These are phyloP conservation scores for Conticribra guillardii DNA, from an alignment of 108 stramenopile species.

Conservation along the genomic window DNA sequence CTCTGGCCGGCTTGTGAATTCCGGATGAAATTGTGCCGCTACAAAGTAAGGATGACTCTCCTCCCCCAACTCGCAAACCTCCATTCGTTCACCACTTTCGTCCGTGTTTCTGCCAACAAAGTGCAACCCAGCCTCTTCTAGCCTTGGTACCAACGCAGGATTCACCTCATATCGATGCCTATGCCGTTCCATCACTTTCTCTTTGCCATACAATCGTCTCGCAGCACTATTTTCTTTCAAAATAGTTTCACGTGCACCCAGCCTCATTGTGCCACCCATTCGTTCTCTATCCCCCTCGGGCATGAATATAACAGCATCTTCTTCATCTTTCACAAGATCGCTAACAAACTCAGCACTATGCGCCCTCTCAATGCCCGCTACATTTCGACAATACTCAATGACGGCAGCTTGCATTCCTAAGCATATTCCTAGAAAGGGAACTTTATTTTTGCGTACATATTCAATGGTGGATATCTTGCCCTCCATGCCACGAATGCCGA, in stretches of 20 bases:
- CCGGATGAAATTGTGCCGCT: constrained; percentile 52
- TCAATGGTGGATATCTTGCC: constrained; percentile 78
- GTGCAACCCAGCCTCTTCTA: constrained; percentile 48
- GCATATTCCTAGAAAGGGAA: constrained; percentile 81
- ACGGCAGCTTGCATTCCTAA: constrained; percentile 86
- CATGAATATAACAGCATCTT: constrained; percentile 86
- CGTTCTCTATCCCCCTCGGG: constrained; percentile 68
- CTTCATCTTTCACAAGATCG: constrained; percentile 44
- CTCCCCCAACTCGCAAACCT: constrained; percentile 45
- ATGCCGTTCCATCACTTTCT: constrained; percentile 55
- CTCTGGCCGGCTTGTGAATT: constrained; percentile 56
- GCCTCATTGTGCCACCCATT: constrained; percentile 57
- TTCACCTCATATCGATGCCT: constrained; percentile 57
- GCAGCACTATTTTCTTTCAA: constrained; percentile 43
- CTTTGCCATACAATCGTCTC: constrained; percentile 44
- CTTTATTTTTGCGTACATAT: constrained; percentile 61
- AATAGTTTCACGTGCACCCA: constrained; percentile 53
- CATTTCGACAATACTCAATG: constrained; percentile 79
- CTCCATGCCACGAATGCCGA: constrained; percentile 80
- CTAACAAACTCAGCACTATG: constrained; percentile 77
- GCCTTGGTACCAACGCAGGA: constrained; percentile 42
- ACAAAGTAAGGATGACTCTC: constrained; percentile 47
- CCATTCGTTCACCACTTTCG: constrained; percentile 56
- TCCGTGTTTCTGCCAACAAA: constrained; percentile 58
- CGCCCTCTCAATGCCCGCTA: constrained; percentile 63